These are phyloP conservation scores for Coemansia sp. DNA, from an alignment of 192 early-diverging fungal species.

Conservation along the genomic window DNA sequence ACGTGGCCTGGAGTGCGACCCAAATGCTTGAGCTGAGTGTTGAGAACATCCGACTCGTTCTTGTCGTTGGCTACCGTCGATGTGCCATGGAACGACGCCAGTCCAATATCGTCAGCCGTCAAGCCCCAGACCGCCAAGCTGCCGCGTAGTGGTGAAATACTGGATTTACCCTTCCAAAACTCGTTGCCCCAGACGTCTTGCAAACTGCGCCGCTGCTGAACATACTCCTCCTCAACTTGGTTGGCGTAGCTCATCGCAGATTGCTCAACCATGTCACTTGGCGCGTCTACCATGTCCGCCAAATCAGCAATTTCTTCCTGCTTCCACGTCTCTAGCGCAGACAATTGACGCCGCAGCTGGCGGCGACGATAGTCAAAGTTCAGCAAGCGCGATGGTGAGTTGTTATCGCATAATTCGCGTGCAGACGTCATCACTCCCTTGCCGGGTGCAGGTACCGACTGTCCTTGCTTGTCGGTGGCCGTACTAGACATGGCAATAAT, in stretches of 20 bases:
- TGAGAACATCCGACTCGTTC: slow-evolving; percentile 89
- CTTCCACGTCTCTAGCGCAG: slow-evolving; percentile 14
- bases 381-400: slow-evolving; percentile 64
- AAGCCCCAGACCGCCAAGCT: slow-evolving; percentile 88
- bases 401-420: slow-evolving; percentile 62
- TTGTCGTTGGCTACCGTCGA: slow-evolving; percentile 94
- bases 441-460: slow-evolving; percentile 92
- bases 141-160: slow-evolving; percentile 83
- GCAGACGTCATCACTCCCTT: slow-evolving; percentile 92
- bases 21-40: slow-evolving; percentile 84
- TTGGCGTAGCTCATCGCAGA: slow-evolving; percentile 30
- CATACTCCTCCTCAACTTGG: slow-evolving; percentile 63
- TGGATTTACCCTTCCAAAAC: slow-evolving; percentile 74
- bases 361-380: slow-evolving; percentile 82
- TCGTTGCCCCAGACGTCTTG: slow-evolving; percentile 76
- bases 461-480: slow-evolving; percentile 93
- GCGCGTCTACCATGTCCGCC: not conserved
- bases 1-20: slow-evolving; percentile 85
- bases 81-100: slow-evolving; percentile 96
- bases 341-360: slow-evolving; percentile 58
- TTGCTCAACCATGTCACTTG: not conserved
- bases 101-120: slow-evolving; percentile 88
- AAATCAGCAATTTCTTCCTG: not conserved
- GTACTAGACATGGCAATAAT: slow-evolving; percentile 87
- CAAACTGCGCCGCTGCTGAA: slow-evolving; percentile 69